A percentile compares a stretch with the other conserved stretches of the same genome.
Conservation (phyloP, 169 alveolate species). For the Nephromyces sp. region DNA sequence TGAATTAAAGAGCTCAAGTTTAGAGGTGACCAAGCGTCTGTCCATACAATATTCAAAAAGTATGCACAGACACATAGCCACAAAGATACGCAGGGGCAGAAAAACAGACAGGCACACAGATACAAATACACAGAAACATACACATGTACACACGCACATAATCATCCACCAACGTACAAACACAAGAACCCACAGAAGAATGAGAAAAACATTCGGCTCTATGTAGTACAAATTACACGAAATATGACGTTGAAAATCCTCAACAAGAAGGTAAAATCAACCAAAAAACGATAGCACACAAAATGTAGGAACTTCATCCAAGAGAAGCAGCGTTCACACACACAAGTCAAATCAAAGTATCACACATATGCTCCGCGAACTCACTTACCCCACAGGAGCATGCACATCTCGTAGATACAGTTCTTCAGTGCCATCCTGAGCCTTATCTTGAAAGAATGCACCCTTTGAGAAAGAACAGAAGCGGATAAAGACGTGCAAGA, state of each 20-base stretch:
- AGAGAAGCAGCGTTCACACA: neutral
- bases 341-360: neutral
- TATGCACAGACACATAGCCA: neutral
- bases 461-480: constrained; percentile 33
- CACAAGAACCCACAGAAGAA: no score
- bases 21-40: neutral
- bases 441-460: constrained; percentile 69
- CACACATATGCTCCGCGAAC: neutral
- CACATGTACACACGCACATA: no score
- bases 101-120: neutral
- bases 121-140: neutral
- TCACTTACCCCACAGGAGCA: constrained; percentile 57
- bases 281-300: no score
- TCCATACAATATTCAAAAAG: neutral
- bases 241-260: no score
- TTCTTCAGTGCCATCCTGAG: constrained; percentile 67
- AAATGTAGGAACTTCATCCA: no score
- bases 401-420: constrained; percentile 61
- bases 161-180: no score
- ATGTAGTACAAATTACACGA: no score
- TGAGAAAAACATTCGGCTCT: no score
- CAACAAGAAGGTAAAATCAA: no score
- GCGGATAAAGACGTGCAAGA: neutral
- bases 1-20: neutral
- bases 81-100: neutral